phyloP scores from a whole-genome alignment of 2,329 filamentous ascomycete species.

The Xylaria sp. region DNA sequence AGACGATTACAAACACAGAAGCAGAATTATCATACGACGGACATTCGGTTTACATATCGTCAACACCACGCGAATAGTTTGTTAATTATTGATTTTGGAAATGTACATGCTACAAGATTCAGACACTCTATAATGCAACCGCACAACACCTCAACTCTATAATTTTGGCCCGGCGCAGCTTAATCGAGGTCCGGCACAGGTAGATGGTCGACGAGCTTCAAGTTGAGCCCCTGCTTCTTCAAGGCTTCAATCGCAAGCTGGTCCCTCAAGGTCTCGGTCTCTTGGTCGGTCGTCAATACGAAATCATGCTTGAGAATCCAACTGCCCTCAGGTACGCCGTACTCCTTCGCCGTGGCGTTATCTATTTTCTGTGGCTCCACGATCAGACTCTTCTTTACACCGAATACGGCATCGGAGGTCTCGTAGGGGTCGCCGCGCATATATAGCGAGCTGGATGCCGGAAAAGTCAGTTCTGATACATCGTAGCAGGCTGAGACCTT shows the following conservation, averaged over 20 bases:
- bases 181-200: slow-evolving; percentile 75
- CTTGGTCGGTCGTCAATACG: slow-evolving; percentile 76
- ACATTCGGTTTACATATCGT: not conserved
- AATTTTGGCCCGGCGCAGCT: slow-evolving; percentile 7
- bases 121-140: not conserved
- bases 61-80: not conserved
- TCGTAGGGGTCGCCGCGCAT: slow-evolving; percentile 82
- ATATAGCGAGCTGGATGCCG: slow-evolving; percentile 73
- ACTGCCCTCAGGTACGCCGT: slow-evolving; percentile 71
- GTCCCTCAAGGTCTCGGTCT: slow-evolving; percentile 74
- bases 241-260: slow-evolving; percentile 72
- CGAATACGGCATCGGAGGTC: slow-evolving; percentile 85
- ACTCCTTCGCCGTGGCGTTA: slow-evolving; percentile 66
- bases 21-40: not conserved
- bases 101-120: slow-evolving; percentile 13
- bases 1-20: not conserved
- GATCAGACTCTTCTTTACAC: slow-evolving; percentile 83
- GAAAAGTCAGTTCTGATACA: slow-evolving; percentile 1
- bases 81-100: not conserved
- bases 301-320: slow-evolving; percentile 78
- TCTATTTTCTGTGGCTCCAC: slow-evolving; percentile 67
- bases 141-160: not conserved
- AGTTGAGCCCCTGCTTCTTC: slow-evolving; percentile 70
- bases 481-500: not conserved
- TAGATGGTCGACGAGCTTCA: slow-evolving; percentile 80